Percentiles rank a stretch among this genome's conserved stretches.
Conservation (phyloP, 176 grass and related monocot genomes). For the Calamus simplicifolius region DNA sequence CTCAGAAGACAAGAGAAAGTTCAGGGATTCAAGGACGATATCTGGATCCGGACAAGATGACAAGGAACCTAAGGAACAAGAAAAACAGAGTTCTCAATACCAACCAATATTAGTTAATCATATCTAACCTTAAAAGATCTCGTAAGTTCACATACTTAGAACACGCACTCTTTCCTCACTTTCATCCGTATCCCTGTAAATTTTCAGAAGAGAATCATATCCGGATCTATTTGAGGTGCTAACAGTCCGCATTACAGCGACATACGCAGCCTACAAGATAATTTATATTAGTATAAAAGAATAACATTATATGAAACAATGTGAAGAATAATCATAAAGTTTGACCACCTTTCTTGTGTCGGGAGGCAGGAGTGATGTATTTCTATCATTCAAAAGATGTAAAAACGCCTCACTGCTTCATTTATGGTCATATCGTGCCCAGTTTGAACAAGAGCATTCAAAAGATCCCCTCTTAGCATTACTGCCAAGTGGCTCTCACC, state of each 20-base stretch:
- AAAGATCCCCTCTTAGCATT: constrained; percentile 64
- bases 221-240: constrained; percentile 47
- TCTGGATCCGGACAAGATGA: constrained; percentile 48
- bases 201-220: constrained; percentile 65
- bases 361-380: constrained; percentile 52
- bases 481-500: constrained; percentile 57
- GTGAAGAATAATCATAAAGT: constrained; percentile 2
- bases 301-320: not conserved
- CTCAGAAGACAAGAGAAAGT: constrained; percentile 60
- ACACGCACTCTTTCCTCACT: constrained; percentile 49
- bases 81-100: not conserved
- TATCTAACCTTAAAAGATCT: no score
- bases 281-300: not conserved
- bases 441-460: constrained; percentile 58
- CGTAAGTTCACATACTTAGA: constrained; percentile 32
- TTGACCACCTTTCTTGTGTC: constrained; percentile 68
- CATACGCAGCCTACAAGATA: constrained; percentile 63
- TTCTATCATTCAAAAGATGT: constrained; percentile 51
- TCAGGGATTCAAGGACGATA: constrained; percentile 66
- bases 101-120: no score
- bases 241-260: constrained; percentile 74
- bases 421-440: constrained; percentile 53
- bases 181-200: constrained; percentile 54
- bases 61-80: constrained; percentile 41
- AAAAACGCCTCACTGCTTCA: constrained; percentile 62